These are phyloP conservation scores for Aleurites moluccanus DNA, from an alignment of 441 rosid species.

Conservation along the genomic window DNA sequence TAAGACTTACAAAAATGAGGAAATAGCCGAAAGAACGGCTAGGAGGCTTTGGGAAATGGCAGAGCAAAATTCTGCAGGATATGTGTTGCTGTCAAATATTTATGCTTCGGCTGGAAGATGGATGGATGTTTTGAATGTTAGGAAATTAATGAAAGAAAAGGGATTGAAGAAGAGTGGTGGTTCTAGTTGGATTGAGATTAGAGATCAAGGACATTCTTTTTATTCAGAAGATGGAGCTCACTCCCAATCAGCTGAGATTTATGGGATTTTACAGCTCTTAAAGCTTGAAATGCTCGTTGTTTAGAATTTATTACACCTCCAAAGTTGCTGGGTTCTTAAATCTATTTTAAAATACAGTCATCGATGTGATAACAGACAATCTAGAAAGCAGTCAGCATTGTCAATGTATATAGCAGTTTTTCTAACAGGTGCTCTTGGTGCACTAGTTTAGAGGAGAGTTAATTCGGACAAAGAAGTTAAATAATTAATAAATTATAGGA, in stretches of 20 bases:
- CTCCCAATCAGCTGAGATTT: conserved; percentile 37
- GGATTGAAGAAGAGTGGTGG: conserved; percentile 56
- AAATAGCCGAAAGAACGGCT: conserved; percentile 45
- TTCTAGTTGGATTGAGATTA: conserved; percentile 61
- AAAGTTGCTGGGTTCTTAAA: not conserved
- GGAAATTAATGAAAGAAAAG: conserved; percentile 54
- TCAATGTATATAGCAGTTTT: too few species aligned
- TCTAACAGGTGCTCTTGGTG: too few species aligned
- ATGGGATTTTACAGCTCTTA: conserved; percentile 39
- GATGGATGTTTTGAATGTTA: conserved; percentile 44
- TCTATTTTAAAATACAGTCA: too few species aligned
- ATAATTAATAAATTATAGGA: too few species aligned
- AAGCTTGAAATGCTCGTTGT: conserved; percentile 37
- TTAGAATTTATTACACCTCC: not conserved
- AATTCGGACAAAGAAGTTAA: too few species aligned
- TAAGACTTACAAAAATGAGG: conserved; percentile 41
- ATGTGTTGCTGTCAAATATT: conserved; percentile 53
- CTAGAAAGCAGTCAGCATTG: too few species aligned
- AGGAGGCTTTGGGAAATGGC: conserved; percentile 41
- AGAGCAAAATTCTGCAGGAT: conserved; percentile 39
- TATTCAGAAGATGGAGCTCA: conserved; percentile 45
- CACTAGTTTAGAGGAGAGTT: too few species aligned
- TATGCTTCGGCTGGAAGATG: conserved; percentile 60
- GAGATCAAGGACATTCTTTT: conserved; percentile 40
- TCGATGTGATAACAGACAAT: too few species aligned